Conservation (phyloP, 2,329 filamentous ascomycete genomes). For the Penicillium vulpinum region DNA sequence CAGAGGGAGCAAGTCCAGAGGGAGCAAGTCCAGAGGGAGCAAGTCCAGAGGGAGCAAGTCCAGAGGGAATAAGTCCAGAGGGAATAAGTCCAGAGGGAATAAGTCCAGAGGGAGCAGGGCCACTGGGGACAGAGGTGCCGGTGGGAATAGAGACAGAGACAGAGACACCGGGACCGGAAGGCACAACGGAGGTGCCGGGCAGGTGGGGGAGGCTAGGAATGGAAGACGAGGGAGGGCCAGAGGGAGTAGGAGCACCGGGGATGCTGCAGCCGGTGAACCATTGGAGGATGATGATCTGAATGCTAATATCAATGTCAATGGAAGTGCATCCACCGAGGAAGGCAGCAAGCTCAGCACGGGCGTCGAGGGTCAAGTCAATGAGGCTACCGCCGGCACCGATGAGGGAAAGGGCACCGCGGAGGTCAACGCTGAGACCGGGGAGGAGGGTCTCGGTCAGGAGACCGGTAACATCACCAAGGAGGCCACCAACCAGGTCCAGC, state of each 20-base stretch:
- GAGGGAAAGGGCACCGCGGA: slow-evolving; percentile 35
- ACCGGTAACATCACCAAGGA: slow-evolving; percentile 30
- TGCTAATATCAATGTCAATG: slow-evolving; percentile 35
- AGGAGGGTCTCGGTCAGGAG: slow-evolving; percentile 35
- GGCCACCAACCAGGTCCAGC: slow-evolving; percentile 28
- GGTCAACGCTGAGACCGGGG: slow-evolving; percentile 29
- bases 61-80: too few species aligned
- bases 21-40: slow-evolving; percentile 3
- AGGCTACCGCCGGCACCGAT: slow-evolving; percentile 36
- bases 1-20: background rate
- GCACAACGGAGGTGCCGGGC: slow-evolving; percentile 10
- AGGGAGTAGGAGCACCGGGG: slow-evolving; percentile 23
- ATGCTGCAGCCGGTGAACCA: slow-evolving; percentile 37
- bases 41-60: too few species aligned
- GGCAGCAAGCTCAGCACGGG: slow-evolving; percentile 39
- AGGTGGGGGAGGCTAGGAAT: slow-evolving; percentile 16
- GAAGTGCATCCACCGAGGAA: slow-evolving; percentile 34
- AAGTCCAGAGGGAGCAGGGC: background rate
- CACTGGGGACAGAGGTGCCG: background rate
- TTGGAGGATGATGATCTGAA: slow-evolving; percentile 52
- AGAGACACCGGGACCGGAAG: slow-evolving; percentile 9
- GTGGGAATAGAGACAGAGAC: slow-evolving; percentile 2
- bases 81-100: slow-evolving; percentile 4
- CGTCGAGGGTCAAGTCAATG: slow-evolving; percentile 32
- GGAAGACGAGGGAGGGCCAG: slow-evolving; percentile 15